These are phyloP conservation scores for Sclerotinia subarctica DNA, from an alignment of 2,329 filamentous ascomycete species.

Conservation along the genomic window DNA sequence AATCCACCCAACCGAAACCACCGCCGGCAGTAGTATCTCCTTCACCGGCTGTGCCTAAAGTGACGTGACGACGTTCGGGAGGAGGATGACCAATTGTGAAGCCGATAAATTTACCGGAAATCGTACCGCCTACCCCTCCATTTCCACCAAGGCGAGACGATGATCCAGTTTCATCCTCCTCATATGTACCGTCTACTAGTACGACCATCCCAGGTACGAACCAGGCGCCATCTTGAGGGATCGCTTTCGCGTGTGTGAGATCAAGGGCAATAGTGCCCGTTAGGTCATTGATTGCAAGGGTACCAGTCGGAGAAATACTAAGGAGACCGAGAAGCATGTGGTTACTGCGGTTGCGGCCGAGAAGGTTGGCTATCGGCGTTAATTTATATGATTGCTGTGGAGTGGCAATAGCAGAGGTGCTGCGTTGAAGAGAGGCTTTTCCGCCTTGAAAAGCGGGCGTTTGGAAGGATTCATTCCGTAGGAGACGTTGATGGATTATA, in stretches of 20 bases:
- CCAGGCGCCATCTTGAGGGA: constrained; percentile 85
- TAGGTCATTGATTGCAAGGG: constrained; percentile 77
- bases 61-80: constrained; percentile 77
- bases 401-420: constrained; percentile 52
- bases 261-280: constrained; percentile 87
- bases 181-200: constrained; percentile 91
- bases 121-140: constrained; percentile 80
- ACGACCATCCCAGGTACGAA: constrained; percentile 96
- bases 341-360: constrained; percentile 76
- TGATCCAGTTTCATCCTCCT: constrained; percentile 76
- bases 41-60: constrained; percentile 64
- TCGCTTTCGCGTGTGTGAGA: constrained; percentile 72
- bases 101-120: constrained; percentile 87
- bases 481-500: constrained; percentile 83
- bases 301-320: constrained; percentile 74
- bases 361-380: constrained; percentile 74
- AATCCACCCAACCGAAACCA: constrained; percentile 96
- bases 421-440: constrained; percentile 54
- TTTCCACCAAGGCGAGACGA: constrained; percentile 71
- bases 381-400: constrained; percentile 74
- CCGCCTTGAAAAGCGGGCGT: constrained; percentile 68
- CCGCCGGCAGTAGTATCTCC: constrained; percentile 64
- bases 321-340: constrained; percentile 87
- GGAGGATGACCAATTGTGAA: constrained; percentile 91
- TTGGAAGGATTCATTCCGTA: constrained; percentile 92